These are phyloP conservation scores for Zasmidium citrigriseum DNA, from an alignment of 2,329 filamentous ascomycete species.

Conservation along the genomic window DNA sequence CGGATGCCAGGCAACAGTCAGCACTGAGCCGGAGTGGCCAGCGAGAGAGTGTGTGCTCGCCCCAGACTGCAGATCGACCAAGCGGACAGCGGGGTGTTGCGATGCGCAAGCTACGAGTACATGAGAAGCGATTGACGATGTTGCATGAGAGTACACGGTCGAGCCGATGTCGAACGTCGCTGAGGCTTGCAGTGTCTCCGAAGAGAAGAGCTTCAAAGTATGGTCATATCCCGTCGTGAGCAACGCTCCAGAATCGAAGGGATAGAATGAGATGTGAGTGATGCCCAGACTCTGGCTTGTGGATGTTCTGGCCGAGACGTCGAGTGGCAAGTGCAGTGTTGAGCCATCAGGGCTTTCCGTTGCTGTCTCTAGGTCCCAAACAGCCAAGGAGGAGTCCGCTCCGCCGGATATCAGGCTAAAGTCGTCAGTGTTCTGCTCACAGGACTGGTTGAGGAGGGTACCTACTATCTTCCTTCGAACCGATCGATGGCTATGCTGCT, in stretches of 20 bases:
- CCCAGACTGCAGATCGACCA: conserved; percentile 84
- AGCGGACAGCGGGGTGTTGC: conserved; percentile 77
- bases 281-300: conserved; percentile 67
- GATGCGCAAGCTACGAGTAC: conserved; percentile 86
- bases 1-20: conserved; percentile 77
- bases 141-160: conserved; percentile 74
- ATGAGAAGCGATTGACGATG: conserved; percentile 71
- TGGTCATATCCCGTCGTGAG: conserved; percentile 78
- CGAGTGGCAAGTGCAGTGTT: conserved; percentile 17
- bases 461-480: conserved; percentile 75
- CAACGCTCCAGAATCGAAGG: conserved; percentile 74
- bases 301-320: conserved; percentile 31
- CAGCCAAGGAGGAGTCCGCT: conserved; percentile 76
- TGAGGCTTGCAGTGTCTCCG: conserved; percentile 60
- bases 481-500: conserved; percentile 78
- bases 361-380: conserved; percentile 80
- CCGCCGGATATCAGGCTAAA: conserved; percentile 78
- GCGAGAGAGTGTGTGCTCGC: conserved; percentile 59
- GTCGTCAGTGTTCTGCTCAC: not conserved
- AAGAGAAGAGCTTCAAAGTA: conserved; percentile 73
- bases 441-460: not conserved
- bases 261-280: conserved; percentile 75
- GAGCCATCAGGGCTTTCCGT: conserved; percentile 12
- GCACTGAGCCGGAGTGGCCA: conserved; percentile 54
- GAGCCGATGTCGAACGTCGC: conserved; percentile 69